Base-by-base conservation (phyloP, 176 grass and related monocot genomes). In the Oryza glaberrima region DNA sequence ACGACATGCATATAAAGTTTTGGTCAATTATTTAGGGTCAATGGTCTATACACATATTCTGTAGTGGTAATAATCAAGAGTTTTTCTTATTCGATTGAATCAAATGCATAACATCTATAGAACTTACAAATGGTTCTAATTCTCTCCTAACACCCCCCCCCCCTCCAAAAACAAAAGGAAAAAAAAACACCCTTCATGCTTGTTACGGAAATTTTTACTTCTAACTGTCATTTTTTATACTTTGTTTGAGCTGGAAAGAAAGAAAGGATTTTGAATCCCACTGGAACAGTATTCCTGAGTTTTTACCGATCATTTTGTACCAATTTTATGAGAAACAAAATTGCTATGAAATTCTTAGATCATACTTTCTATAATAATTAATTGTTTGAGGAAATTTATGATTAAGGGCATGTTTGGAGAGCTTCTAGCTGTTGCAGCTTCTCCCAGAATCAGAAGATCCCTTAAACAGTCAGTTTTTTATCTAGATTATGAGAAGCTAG, bases 61-160 rank as follows among this genome's bases (percentile, higher is more conserved):
- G 76, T 87, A 58, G 70, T 58, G 14, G 52, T 41, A 70, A 91
- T 84, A 84, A 83, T 54, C 70, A 85, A 14, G 64, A 14, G 19
- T 44, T 83, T 73, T 81, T 82, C 2, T 64, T 49, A 51, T 63
- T 48, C 70, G 41, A 25, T 69, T 79, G n/a, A 72, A 81, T 77
- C 49, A 70, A 51, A 78, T 64, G 41, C 83, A 17, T 70, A 54
- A 66, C 25, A 65, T 70, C 64, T 75, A 80, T 51, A 66, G 34
- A 75, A 87, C 20, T 75, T 63, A 49, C 49, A 80, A 41, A 34
- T 76, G 38, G 22, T 65, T 76, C 64, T 65, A 34, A 28, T 80
- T 79, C 69, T 73, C 47, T 15, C 16, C 4, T 83, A 14, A 63
- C 70, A 2, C 11, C 23, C 45, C 15, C 40, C 30, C 30, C 30